Base-by-base conservation (phyloP, 2,329 filamentous ascomycete genomes). In the Talaromyces sp. region DNA sequence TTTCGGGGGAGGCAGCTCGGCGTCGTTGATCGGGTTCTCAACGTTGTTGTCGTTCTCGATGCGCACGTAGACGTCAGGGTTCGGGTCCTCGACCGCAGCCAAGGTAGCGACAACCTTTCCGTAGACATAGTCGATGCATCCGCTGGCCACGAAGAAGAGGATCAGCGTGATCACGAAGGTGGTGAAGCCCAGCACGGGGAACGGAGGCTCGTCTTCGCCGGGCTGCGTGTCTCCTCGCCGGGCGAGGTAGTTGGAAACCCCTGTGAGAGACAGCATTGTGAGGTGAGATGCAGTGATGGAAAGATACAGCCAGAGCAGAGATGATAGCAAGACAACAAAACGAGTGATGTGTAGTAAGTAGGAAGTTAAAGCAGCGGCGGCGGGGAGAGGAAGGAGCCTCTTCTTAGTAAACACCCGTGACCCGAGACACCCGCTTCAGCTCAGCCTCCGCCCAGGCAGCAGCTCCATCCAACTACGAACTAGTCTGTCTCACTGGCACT, bases 21-120 rank as follows among this genome's bases (percentile, higher is more conserved):
- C 72, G 50, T 70, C 62, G 54, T 81, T 72, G 7, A 72, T 63
- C 9, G 66, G 63, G 53, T 69, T 69, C 35, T 68, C 70, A 3
- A 69, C 66, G 51, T 73, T 72, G 35, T 62, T 61, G 63, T 81
- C 77, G 31, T 57, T 56, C n/a, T 61, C 56, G 66, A 84, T 79
- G 56, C 81, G 75, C 58, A 84, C 74, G 68, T 80, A 75, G 64
- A 82, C 80, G 56, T 80, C 80, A 27, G 80, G 80, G 64, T 80
- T 76, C 41, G 83, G 80, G 53, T 82, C 82, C 72, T 90, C 87
- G 66, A 90, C 79, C 75, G 86, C 85, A 63, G 85, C 80, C 48
- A 90, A 80, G 6, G 84, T 84, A 1, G 83, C 80, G 51, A 89
- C 76, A 58, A 90, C 77, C 60, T 81, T 74, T 59, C 81, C 81